Conservation (phyloP, 2,329 filamentous ascomycete species). For the Fusarium decemcellulare region DNA sequence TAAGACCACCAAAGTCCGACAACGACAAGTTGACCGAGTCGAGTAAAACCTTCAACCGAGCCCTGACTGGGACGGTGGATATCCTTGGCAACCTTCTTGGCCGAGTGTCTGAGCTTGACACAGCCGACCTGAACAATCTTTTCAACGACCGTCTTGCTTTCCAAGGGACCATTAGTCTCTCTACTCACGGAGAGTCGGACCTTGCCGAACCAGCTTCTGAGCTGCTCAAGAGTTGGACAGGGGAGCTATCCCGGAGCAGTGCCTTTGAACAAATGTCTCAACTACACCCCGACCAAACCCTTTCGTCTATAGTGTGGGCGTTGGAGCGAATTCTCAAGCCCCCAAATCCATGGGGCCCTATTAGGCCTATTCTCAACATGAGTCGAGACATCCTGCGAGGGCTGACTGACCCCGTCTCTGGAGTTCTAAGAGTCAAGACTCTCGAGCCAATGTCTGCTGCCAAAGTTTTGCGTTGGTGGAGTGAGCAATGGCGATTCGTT, state of each 20-base stretch:
- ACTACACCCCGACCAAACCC: constrained; percentile 56
- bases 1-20: constrained; percentile 68
- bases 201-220: constrained; percentile 86
- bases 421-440: constrained; percentile 68
- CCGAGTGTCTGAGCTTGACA: constrained; percentile 82
- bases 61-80: constrained; percentile 69
- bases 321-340: constrained; percentile 53
- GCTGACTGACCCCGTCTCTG: constrained; percentile 69
- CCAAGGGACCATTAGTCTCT: constrained; percentile 81
- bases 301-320: constrained; percentile 60
- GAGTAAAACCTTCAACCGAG: constrained; percentile 80
- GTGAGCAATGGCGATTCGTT: constrained; percentile 84
- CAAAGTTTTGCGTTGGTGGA: constrained; percentile 85
- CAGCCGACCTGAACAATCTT: constrained; percentile 77
- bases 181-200: constrained; percentile 85
- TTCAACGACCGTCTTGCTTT: constrained; percentile 78
- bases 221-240: constrained; percentile 86
- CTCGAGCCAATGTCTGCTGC: constrained; percentile 73
- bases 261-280: constrained; percentile 58
- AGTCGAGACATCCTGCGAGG: constrained; percentile 70
- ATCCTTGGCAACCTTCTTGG: constrained; percentile 83
- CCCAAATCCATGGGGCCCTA: constrained; percentile 68
- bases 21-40: constrained; percentile 56
- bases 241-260: constrained; percentile 66
- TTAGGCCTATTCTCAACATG: constrained; percentile 69